Evolutionary conservation across 305 asterid genomes (phyloP), one percentile per base, ranked within the genome.

Genomic region (Ilex paraguariensis): DNA sequence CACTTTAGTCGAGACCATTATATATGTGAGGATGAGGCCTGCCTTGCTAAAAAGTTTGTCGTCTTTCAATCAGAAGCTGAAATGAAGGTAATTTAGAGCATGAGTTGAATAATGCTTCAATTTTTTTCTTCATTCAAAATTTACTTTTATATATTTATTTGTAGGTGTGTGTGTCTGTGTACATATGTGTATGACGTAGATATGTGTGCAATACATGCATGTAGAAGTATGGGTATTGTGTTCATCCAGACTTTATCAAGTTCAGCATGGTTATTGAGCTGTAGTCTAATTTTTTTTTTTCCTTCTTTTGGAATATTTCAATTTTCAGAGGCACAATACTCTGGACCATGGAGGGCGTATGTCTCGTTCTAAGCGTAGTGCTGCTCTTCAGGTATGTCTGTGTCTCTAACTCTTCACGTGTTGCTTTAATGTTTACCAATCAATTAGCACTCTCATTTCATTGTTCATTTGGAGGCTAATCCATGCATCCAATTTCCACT

Each of bases 321-420:
- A 54, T 54, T 54, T 74, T 68, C 84, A 94, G 99, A 86, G 95
- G 84, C 99, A 94, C 79, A 91, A 85, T 70, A 76, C 98, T 7
- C 32, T 73, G 68, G 97, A 87, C 83, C 99, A 94, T 59, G 99
- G 85, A 64, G 99, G 99, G 56, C 95, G 82, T 50, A 91, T 91
- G 99, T 88, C 99, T 54, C 96, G 98, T 72, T 81, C 96, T 62
- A 78, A 82, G 80, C 95, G 98, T 57, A 88, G 70, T 81, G 98
- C 96, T 86, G 99, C 99, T 55, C 95, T 94, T 71, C 97, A 88
- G 96, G 99, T 75, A 77, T 59, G 69, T 65, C 62, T 70, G 59
- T 54, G 0, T 36, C 9, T 36, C 42, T 36, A 36, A 36, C 42
- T 4, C 42, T 36, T 4, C 42, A 4, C 0, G 42, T 36, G 6